Conservation (phyloP, 306 rosid species). For the Senna tora region DNA sequence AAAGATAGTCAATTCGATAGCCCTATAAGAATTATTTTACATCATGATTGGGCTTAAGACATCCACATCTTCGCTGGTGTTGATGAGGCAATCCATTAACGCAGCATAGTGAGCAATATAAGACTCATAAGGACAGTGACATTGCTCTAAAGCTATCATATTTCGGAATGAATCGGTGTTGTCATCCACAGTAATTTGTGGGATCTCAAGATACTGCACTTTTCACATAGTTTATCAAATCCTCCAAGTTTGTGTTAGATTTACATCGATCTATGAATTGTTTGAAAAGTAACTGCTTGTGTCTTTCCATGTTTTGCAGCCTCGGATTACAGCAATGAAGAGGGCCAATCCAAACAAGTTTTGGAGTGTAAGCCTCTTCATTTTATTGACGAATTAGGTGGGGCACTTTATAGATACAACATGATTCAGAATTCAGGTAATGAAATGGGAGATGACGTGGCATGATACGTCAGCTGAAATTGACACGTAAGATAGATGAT, state of each 20-base stretch:
- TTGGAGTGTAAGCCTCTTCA: background rate
- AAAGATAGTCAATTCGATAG: no score
- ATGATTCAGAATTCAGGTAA: no score
- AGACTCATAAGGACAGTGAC: background rate
- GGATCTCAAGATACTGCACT: background rate
- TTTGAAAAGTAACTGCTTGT: background rate
- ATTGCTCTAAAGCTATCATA: slow-evolving; percentile 6
- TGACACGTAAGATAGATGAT: no score
- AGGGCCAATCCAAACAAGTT: background rate
- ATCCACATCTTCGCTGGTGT: slow-evolving; percentile 2
- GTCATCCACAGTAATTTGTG: fast-evolving
- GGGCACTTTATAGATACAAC: slow-evolving; percentile 16
- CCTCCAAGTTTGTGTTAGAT: background rate
- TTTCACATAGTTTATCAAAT: background rate
- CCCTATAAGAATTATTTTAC: no score
- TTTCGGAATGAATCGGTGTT: background rate
- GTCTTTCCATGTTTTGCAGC: background rate
- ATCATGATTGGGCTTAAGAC: slow-evolving; percentile 31
- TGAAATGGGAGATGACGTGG: no score
- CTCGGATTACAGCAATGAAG: background rate
- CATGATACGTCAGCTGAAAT: no score
- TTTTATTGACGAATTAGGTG: background rate
- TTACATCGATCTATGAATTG: background rate
- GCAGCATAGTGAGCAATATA: background rate
- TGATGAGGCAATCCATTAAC: background rate